Percentiles rank a stretch among this genome's conserved stretches.
Conservation (phyloP, 768 basidiomycete species). For the Lyophyllum semitale region DNA sequence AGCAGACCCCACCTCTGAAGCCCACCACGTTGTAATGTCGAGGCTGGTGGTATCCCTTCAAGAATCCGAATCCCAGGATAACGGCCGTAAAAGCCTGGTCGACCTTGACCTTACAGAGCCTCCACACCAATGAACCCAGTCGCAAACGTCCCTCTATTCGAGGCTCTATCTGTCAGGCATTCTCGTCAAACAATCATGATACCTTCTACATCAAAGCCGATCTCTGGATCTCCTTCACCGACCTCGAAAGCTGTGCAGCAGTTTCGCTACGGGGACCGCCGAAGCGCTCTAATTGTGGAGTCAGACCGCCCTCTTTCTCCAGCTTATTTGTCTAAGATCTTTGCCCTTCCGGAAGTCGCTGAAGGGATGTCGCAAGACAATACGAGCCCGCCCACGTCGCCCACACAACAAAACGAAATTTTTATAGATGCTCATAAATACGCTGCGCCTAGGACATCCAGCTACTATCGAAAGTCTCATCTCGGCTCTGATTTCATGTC, state of each 20-base stretch:
- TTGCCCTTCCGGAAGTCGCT: constrained; percentile 36
- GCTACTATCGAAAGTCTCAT: constrained; percentile 1
- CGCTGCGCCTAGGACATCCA: neutral
- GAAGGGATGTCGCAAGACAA: constrained; percentile 17
- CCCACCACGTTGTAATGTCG: neutral
- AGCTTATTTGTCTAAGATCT: constrained; percentile 40
- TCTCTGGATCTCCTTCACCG: constrained; percentile 29
- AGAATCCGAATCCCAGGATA: neutral
- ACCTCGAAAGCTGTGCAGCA: constrained; percentile 35
- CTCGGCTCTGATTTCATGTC: neutral
- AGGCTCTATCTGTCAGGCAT: constrained; percentile 23
- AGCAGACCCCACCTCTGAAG: too few relatives aligned
- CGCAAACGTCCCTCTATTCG: neutral
- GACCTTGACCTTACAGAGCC: neutral
- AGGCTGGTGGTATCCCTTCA: neutral
- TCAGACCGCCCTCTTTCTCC: constrained; percentile 41
- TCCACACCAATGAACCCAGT: neutral
- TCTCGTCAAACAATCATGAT: constrained; percentile 39
- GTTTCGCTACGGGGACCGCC: constrained; percentile 51
- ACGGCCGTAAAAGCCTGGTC: neutral
- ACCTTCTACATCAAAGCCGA: constrained; percentile 29
- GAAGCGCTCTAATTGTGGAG: constrained; percentile 46
- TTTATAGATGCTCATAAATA: neutral
- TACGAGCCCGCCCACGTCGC: neutral
- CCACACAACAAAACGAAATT: neutral